A percentile compares a stretch with the other conserved stretches of the same genome.
Evolutionary conservation across 129 eudicot genomes (phyloP).

Genomic region (Flaveria brownii): DNA sequence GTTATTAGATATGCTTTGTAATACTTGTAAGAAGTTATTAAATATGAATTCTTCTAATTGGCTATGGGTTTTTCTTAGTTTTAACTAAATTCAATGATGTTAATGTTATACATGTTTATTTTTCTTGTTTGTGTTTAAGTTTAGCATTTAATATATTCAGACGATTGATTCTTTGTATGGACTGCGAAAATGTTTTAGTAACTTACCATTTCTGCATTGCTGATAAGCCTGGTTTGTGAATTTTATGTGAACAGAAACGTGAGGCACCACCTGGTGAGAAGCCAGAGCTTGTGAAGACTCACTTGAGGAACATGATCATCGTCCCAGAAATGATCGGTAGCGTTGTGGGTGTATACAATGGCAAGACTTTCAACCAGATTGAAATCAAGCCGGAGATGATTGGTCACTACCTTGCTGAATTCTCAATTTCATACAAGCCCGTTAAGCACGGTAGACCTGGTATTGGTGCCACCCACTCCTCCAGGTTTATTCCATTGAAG

Average conservation of each 20-base stretch:
- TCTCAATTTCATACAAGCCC: conserved; percentile 91
- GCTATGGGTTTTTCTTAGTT: too few species aligned
- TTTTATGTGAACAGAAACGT: conserved; percentile 57
- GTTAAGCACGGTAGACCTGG: conserved; percentile 99
- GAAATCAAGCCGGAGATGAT: conserved; percentile 96
- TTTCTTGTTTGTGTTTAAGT: neutral
- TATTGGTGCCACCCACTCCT: conserved; percentile 99
- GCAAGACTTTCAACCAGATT: conserved; percentile 86
- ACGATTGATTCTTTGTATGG: neutral
- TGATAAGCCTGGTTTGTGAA: neutral
- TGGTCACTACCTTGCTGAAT: conserved; percentile 90
- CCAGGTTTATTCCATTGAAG: conserved; percentile 94
- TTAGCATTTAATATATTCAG: too few species aligned
- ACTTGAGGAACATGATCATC: conserved; percentile 86
- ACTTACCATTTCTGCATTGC: neutral
- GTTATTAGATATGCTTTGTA: too few species aligned
- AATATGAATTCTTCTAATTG: too few species aligned
- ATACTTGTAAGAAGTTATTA: too few species aligned
- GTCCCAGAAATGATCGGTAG: conserved; percentile 99
- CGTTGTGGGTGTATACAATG: conserved; percentile 87
- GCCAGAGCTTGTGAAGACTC: conserved; percentile 86
- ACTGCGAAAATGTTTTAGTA: neutral
- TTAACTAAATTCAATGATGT: too few species aligned
- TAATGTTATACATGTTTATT: too few species aligned
- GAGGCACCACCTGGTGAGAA: conserved; percentile 95